A percentile compares a stretch with the other conserved stretches of the same genome.
Evolutionary conservation across 1,284 basidiomycete genomes (phyloP).

Genomic region (Ustilago sp.): DNA sequence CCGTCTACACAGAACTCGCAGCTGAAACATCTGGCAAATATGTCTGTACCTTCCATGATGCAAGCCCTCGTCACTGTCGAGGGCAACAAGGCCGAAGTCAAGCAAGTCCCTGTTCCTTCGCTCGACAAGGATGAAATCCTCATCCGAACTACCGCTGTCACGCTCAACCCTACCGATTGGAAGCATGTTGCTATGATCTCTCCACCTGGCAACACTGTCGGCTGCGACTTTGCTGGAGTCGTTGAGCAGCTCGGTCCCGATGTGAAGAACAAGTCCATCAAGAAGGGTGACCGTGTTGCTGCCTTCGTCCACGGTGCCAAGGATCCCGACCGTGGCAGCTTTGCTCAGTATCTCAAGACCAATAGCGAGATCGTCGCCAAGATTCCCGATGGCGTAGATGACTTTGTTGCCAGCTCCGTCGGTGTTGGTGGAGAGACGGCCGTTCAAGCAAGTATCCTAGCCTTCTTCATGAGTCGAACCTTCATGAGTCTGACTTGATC

Average conservation of each 20-base stretch:
- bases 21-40: neutral
- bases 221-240: slow-evolving; percentile 75
- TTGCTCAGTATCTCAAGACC: slow-evolving; percentile 69
- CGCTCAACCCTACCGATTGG: slow-evolving; percentile 68
- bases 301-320: slow-evolving; percentile 72
- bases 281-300: slow-evolving; percentile 75
- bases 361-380: slow-evolving; percentile 50
- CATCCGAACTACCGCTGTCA: slow-evolving; percentile 52
- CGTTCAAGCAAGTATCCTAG: slow-evolving; percentile 33
- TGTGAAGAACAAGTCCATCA: slow-evolving; percentile 67
- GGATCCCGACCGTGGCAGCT: slow-evolving; percentile 65
- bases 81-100: slow-evolving; percentile 50
- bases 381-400: slow-evolving; percentile 55
- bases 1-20: neutral
- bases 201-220: slow-evolving; percentile 71
- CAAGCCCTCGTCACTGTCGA: slow-evolving; percentile 56
- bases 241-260: slow-evolving; percentile 72
- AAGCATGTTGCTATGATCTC: slow-evolving; percentile 69
- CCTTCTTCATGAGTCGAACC: neutral
- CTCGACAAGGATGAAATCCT: slow-evolving; percentile 51
- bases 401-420: slow-evolving; percentile 46
- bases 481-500: no score
- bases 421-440: slow-evolving; percentile 65
- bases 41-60: slow-evolving; percentile 46
- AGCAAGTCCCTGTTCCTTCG: slow-evolving; percentile 57